phyloP scores from a whole-genome alignment of 2,329 filamentous ascomycete genomes.

The Orbilia blumenaviensis region DNA sequence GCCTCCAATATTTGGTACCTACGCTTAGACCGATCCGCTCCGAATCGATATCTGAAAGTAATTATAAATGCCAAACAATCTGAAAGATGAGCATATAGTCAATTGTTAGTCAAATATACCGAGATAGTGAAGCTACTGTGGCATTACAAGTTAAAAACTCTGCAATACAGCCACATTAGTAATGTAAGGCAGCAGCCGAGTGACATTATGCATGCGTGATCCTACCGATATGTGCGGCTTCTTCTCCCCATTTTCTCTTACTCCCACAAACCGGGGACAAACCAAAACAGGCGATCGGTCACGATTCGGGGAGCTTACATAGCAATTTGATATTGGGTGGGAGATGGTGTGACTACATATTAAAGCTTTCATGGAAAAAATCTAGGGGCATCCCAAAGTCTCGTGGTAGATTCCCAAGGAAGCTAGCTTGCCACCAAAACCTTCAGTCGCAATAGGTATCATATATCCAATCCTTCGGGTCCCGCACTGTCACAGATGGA shows the following conservation, averaged over 20 bases:
- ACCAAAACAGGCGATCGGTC: not conserved
- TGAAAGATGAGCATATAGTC: not conserved
- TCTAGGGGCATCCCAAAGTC: not conserved
- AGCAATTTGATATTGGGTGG: not conserved
- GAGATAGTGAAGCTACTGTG: not conserved
- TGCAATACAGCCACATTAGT: not conserved
- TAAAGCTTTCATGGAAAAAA: too few relatives aligned
- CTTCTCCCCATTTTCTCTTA: not conserved
- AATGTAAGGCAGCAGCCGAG: not conserved
- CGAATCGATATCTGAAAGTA: not conserved
- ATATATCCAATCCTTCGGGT: slow-evolving; percentile 4
- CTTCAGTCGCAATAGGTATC: not conserved
- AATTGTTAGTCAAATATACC: not conserved
- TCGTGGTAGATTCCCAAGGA: not conserved
- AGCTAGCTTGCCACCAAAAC: not conserved
- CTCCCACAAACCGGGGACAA: not conserved
- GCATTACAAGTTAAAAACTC: not conserved
- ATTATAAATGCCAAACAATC: too few relatives aligned
- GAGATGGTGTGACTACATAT: not conserved
- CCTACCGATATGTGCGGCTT: not conserved
- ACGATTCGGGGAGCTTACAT: not conserved
- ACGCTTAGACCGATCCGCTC: too few relatives aligned
- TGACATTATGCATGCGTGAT: not conserved
- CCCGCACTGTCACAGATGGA: not conserved
- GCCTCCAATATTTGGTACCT: too few relatives aligned